phyloP scores from a whole-genome alignment of 257 asterid species.

The Solanum appendiculatum region DNA sequence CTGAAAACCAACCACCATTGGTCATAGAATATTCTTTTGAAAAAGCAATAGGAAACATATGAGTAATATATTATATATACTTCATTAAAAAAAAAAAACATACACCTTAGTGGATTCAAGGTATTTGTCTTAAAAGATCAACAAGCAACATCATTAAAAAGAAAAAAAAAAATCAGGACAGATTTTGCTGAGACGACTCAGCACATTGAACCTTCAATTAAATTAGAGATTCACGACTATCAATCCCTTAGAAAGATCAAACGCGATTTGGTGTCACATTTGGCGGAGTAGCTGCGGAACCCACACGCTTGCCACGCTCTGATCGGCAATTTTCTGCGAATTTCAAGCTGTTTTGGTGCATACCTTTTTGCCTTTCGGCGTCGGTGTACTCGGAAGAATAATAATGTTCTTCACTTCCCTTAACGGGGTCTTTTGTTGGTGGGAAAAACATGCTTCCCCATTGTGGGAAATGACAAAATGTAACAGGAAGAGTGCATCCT shows the following conservation, averaged over 20 bases:
- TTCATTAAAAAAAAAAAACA: neutral
- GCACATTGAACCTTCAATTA: neutral
- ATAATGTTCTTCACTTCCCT: slow-evolving; percentile 26
- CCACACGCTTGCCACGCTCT: slow-evolving; percentile 45
- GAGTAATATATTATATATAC: neutral
- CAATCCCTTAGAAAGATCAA: slow-evolving; percentile 1
- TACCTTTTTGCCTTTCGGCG: slow-evolving; percentile 30
- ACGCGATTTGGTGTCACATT: slow-evolving; percentile 19
- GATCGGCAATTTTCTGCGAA: slow-evolving; percentile 55
- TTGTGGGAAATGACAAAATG: slow-evolving; percentile 36
- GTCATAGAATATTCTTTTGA: neutral
- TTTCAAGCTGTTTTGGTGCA: slow-evolving; percentile 45
- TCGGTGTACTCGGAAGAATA: slow-evolving; percentile 19
- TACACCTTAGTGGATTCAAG: neutral
- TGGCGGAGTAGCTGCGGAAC: slow-evolving; percentile 24
- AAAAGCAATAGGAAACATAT: neutral
- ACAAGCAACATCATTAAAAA: neutral
- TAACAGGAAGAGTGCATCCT: slow-evolving; percentile 32
- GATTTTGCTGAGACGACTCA: neutral
- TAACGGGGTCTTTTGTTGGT: slow-evolving; percentile 7
- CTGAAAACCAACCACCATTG: neutral
- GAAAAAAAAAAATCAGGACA: neutral
- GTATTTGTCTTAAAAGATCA: neutral
- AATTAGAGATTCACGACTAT: neutral
- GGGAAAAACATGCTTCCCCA: slow-evolving; percentile 46